Conservation (phyloP, 129 eudicot genomes). For the Helichrysum umbraculigerum region DNA sequence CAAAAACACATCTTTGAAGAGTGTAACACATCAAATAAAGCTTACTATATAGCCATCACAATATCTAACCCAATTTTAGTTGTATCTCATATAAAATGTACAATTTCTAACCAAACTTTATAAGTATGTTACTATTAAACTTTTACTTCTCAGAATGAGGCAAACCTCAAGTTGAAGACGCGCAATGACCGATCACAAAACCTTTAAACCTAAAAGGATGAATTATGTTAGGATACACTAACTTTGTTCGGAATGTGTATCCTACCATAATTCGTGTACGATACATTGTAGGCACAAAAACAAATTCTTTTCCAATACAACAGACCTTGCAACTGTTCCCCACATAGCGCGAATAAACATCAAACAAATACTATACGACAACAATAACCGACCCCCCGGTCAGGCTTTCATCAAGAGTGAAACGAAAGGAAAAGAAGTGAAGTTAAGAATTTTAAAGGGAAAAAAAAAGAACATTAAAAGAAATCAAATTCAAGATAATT, state of each 20-base stretch:
- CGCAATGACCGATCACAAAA: background rate
- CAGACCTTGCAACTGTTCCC: slow-evolving; percentile 43
- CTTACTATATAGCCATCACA: background rate
- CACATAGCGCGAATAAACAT: slow-evolving; percentile 35
- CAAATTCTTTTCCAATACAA: slow-evolving; percentile 43
- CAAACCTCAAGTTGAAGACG: background rate
- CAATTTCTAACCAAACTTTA: too few relatives aligned
- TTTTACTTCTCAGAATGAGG: background rate
- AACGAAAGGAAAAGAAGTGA: slow-evolving; percentile 11
- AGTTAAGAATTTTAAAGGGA: slow-evolving; percentile 19
- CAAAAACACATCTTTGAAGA: background rate
- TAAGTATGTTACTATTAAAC: background rate
- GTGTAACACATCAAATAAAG: background rate
- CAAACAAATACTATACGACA: slow-evolving; percentile 42
- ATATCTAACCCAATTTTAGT: too few relatives aligned
- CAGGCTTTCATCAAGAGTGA: slow-evolving; percentile 23
- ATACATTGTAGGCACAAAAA: slow-evolving; percentile 25
- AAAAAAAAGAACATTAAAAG: slow-evolving; percentile 47
- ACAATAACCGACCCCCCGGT: slow-evolving; percentile 32
- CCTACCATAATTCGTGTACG: background rate
- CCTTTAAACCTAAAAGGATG: background rate
- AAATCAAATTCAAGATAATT: slow-evolving; percentile 90
- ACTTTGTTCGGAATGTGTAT: background rate
- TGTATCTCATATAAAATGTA: too few relatives aligned
- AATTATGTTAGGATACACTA: background rate